Base-by-base conservation (phyloP, 306 rosid genomes). In the Notholithocarpus densiflorus region DNA sequence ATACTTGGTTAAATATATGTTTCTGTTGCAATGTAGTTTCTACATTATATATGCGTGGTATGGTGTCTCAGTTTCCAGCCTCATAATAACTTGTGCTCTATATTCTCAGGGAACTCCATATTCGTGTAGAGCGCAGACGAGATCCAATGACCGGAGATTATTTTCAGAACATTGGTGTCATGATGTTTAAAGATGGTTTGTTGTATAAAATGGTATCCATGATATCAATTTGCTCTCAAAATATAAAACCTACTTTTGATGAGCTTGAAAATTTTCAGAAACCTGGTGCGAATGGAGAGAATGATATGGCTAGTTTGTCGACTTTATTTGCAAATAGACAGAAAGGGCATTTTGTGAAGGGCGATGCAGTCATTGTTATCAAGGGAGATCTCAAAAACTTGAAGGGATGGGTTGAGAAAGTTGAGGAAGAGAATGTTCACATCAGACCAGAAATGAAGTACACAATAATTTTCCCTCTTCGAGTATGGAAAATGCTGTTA, bases 401-500 rank as follows among this genome's bases (percentile, higher is more conserved):
- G 89, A 93, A 96, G 77, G 98, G 99, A 23, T 85, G 94, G 97
- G 98, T 96, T 52, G 99, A 96, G 87, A 96, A 93, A 85, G 98
- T 93, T 34, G 98, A 93, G 83, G 99, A 96, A 76, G 94, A 89
- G 17, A 91, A 84, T 64, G 96, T 96, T 64, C 93, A 91, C 85
- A 93, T 96, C 81, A 87, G 92, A 77, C 97, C 98, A 72, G 97
- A 93, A 75, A 87, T 91, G n/a, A n/a, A n/a, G n/a, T n/a, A n/a
- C n/a, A n/a, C n/a, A n/a, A n/a, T n/a, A n/a, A n/a, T n/a, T n/a
- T n/a, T n/a, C n/a, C n/a, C 48, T 40, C 76, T 32, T 43, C 61
- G 51, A 72, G 15, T 71, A 27, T 64, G 23, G 82, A 45, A 3
- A 56, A 71, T 68, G 73, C 53, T 43, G 1, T 26, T 70, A 77